These are phyloP conservation scores for Neurospora sp. DNA, from an alignment of 2,329 filamentous ascomycete species.

Conservation along the genomic window DNA sequence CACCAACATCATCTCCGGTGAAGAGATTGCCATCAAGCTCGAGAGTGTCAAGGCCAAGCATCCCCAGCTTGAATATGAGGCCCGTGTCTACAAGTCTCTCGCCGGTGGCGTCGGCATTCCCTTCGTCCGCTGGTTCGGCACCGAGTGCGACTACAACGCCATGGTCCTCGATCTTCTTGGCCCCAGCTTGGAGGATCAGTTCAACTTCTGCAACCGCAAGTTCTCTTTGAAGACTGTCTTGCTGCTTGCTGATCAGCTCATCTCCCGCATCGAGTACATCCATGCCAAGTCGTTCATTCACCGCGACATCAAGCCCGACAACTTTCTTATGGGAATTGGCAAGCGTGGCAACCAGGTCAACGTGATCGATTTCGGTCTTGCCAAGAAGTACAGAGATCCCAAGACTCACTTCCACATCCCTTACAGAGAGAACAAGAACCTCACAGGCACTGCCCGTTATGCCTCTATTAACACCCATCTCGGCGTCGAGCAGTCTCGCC, in stretches of 20 bases:
- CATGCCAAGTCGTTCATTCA: constrained; percentile 99
- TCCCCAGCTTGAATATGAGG: constrained; percentile 97
- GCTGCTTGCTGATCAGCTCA: constrained; percentile 92
- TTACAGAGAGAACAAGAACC: constrained; percentile 99
- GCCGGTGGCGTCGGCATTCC: constrained; percentile 96
- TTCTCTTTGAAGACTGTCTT: constrained; percentile 98
- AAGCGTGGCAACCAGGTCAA: constrained; percentile 99
- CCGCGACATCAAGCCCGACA: constrained; percentile 99
- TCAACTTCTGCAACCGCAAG: constrained; percentile 99
- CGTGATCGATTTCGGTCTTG: constrained; percentile 96
- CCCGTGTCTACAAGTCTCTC: constrained; percentile 81
- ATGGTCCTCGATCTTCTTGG: constrained; percentile 98
- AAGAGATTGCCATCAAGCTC: constrained; percentile 99
- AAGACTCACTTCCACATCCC: constrained; percentile 99
- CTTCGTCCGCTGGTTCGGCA: constrained; percentile 98
- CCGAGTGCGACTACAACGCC: constrained; percentile 99
- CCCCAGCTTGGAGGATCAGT: constrained; percentile 90
- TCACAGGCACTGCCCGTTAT: constrained; percentile 97
- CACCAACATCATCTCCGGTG: constrained; percentile 98
- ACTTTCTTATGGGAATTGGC: constrained; percentile 98
- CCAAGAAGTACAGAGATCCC: constrained; percentile 99
- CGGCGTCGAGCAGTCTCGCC: constrained; percentile 95
- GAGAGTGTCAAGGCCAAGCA: constrained; percentile 99
- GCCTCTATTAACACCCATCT: constrained; percentile 98
- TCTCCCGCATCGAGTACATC: constrained; percentile 98